Evolutionary conservation across 768 basidiomycete genomes (phyloP).

Genomic region (Boletus fagicola): DNA sequence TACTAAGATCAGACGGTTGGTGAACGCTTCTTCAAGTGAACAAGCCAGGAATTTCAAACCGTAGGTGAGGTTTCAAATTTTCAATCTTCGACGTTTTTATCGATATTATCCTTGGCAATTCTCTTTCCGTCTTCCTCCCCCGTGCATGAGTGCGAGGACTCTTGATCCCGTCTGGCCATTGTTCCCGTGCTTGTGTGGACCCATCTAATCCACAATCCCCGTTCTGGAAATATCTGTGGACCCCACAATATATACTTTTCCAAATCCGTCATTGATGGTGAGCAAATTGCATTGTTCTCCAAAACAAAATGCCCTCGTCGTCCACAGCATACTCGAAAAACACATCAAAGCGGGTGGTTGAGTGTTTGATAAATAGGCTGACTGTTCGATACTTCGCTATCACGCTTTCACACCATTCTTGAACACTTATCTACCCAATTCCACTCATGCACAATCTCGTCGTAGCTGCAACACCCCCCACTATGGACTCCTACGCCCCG

Average conservation of each 20-base stretch:
- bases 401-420: background rate
- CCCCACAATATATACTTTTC: background rate
- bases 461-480: slow-evolving; percentile 2
- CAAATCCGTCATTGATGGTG: background rate
- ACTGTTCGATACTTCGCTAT: background rate
- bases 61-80: background rate
- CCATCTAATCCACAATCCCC: slow-evolving; percentile 6
- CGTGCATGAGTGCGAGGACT: background rate
- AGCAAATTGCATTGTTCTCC: slow-evolving; percentile 12
- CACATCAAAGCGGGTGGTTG: slow-evolving; percentile 6
- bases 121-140: background rate
- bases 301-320: background rate
- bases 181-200: background rate
- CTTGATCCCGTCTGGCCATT: background rate
- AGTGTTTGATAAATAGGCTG: slow-evolving; percentile 14
- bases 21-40: background rate
- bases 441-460: slow-evolving; percentile 2
- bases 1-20: background rate
- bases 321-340: slow-evolving; percentile 7
- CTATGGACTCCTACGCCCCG: slow-evolving; percentile 11
- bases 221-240: slow-evolving; percentile 3
- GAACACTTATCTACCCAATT: background rate
- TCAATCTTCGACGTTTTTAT: background rate
- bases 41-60: background rate
- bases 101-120: background rate